Conservation (phyloP, 2,329 filamentous ascomycete species). For the Alternaria postmessia region DNA sequence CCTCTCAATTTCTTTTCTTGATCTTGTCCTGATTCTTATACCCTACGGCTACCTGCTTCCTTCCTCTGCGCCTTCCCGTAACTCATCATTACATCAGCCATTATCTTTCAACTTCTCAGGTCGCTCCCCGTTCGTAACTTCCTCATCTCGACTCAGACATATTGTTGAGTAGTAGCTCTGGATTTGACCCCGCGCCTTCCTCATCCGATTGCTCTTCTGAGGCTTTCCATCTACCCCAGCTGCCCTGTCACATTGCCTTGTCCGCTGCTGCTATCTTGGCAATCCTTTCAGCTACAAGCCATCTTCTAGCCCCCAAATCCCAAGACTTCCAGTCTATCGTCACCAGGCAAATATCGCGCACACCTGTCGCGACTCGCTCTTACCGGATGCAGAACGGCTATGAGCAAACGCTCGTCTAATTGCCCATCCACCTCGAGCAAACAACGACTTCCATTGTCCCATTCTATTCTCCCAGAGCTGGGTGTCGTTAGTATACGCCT, state of each 20-base stretch:
- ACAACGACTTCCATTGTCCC: background rate
- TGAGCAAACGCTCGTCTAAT: slow-evolving; percentile 2
- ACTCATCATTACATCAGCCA: background rate
- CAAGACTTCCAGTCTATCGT: background rate
- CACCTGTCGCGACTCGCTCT: slow-evolving; percentile 1
- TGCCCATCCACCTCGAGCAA: slow-evolving; percentile 4
- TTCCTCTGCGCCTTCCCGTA: background rate
- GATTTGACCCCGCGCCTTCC: background rate
- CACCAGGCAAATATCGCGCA: background rate
- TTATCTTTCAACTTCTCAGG: background rate
- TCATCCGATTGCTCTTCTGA: background rate
- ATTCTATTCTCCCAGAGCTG: background rate
- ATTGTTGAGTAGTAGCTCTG: background rate
- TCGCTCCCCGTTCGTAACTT: background rate
- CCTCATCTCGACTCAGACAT: background rate
- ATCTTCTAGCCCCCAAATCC: background rate
- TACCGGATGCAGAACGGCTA: background rate
- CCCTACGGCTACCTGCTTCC: background rate
- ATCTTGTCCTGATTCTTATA: background rate
- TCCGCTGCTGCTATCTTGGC: background rate
- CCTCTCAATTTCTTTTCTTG: background rate
- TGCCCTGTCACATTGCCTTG: background rate
- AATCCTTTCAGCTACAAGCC: background rate
- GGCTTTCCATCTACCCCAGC: background rate
- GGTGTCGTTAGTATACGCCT: background rate